Evolutionary conservation across 2,329 filamentous ascomycete species (phyloP), one percentile per base, ranked within the genome.

Genomic region (Coniochaeta ligniaria): DNA sequence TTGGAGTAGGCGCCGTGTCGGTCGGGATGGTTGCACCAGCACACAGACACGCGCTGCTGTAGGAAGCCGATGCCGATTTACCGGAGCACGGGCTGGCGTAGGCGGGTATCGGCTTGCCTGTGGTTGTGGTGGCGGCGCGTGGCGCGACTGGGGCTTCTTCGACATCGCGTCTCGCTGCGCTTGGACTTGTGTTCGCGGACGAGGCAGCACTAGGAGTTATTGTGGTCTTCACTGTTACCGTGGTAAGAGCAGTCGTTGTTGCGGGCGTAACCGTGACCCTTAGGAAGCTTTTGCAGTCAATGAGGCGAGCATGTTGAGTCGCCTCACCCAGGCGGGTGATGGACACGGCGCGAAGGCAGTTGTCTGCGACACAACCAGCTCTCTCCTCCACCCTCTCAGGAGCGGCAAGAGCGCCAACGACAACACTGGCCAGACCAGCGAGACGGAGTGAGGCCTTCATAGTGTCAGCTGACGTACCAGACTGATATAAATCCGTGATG

Each of bases 41-140:
- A 64, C 70, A 72, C 0, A 65, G 67, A 63, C 70, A 72, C 7
- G 69, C 70, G 60, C 65, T 68, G 12, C 63, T 60, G 63, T 69
- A 31, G 28, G 28, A 31, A 31, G 28, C 5, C 28, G 28, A 72
- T 8, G 50, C 52, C 22, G 59, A 63, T 0, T 59, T 41, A 41
- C 63, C 57, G 5, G 58, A 50, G 66, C 70, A 71, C 12, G 64
- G 57, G 2, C 64, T 63, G 6, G 70, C 70, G 59, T 71, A 71
- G 26, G 47, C 38, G 1, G 69, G 68, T 17, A 65, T 26, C 1
- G 57, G 43, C 41, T 59, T 59, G 3, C 5, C 41, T 12, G 33
- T 26, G 28, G 28, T 31, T 31, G 28, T 31, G 9, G 28, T 31
- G 28, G 28, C 47, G 2, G 20, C 36, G 47, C 41, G 54, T 22